These are phyloP conservation scores for Lyophyllum shimeji DNA, from an alignment of 768 basidiomycete species.

Conservation along the genomic window DNA sequence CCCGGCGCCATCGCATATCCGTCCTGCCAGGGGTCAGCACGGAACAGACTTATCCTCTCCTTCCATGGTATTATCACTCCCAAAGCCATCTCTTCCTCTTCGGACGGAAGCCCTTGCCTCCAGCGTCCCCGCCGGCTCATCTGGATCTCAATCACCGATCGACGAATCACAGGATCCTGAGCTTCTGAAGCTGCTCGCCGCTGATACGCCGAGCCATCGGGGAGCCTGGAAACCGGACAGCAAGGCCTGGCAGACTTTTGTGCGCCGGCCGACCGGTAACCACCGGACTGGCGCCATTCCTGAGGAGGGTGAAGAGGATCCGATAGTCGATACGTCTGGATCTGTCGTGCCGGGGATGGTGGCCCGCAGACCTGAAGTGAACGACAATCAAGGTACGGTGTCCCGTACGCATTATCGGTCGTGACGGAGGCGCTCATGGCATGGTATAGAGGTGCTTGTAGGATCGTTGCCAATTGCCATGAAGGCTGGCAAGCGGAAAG, in stretches of 20 bases:
- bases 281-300: slow-evolving; percentile 20
- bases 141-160: slow-evolving; percentile 2
- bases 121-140: slow-evolving; percentile 3
- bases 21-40: slow-evolving; percentile 39
- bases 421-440: not conserved
- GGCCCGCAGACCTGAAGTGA: not conserved
- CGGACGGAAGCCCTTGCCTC: not conserved
- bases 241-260: slow-evolving; percentile 64
- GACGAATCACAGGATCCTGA: slow-evolving; percentile 41
- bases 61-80: slow-evolving; percentile 30
- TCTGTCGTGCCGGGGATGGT: slow-evolving; percentile 12
- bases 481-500: slow-evolving; percentile 32
- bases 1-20: slow-evolving; percentile 63
- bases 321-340: slow-evolving; percentile 10
- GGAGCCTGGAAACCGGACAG: slow-evolving; percentile 67
- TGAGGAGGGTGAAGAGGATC: slow-evolving; percentile 31
- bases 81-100: slow-evolving; percentile 19
- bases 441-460: slow-evolving; percentile 4
- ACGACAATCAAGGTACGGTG: not conserved
- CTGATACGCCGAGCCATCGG: slow-evolving; percentile 68
- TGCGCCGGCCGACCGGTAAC: slow-evolving; percentile 33
- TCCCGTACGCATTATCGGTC: not conserved
- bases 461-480: slow-evolving; percentile 69
- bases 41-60: slow-evolving; percentile 38
- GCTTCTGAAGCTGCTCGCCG: slow-evolving; percentile 64